A percentile compares a stretch with the other conserved stretches of the same genome.
Conservation (phyloP, 208 protist genomes). For the Leptomonas pyrrhocoris region DNA sequence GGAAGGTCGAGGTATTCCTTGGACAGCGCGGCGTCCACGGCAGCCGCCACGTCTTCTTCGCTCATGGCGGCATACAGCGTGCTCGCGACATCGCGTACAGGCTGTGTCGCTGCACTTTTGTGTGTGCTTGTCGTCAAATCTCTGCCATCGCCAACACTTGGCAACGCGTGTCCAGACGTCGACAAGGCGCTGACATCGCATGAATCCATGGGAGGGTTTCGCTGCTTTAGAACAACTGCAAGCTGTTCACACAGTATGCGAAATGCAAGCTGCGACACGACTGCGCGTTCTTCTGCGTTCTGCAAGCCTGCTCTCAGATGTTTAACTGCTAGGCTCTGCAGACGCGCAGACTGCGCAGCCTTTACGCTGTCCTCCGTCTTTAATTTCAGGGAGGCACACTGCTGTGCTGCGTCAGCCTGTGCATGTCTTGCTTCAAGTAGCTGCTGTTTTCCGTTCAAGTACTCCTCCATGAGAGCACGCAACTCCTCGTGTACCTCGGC, state of each 20-base stretch:
- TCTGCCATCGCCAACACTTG: not conserved
- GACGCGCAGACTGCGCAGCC: not conserved
- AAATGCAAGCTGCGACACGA: constrained; percentile 25
- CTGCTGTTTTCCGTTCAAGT: not conserved
- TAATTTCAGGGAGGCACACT: constrained; percentile 10
- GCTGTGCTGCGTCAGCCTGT: not conserved
- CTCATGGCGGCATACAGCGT: not conserved
- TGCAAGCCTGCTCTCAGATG: constrained; percentile 9
- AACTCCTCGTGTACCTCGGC: constrained; percentile 5
- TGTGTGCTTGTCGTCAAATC: not conserved
- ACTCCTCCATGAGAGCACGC: not conserved
- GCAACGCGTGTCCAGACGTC: not conserved
- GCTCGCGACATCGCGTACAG: not conserved
- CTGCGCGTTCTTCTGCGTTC: constrained; percentile 19
- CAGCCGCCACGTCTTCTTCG: not conserved
- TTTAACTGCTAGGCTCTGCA: not conserved
- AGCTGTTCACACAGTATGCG: constrained; percentile 21
- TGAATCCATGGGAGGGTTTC: not conserved
- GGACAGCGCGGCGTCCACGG: not conserved
- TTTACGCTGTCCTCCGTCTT: not conserved
- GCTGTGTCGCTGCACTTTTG: not conserved
- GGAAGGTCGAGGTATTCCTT: not conserved
- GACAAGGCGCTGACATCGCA: constrained; percentile 5
- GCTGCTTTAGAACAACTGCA: not conserved
- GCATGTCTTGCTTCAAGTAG: not conserved